A percentile compares a stretch with the other conserved stretches of the same genome.
These are phyloP conservation scores for Coprinellus micaceus DNA, from an alignment of 768 basidiomycete genomes.

Conservation along the genomic window DNA sequence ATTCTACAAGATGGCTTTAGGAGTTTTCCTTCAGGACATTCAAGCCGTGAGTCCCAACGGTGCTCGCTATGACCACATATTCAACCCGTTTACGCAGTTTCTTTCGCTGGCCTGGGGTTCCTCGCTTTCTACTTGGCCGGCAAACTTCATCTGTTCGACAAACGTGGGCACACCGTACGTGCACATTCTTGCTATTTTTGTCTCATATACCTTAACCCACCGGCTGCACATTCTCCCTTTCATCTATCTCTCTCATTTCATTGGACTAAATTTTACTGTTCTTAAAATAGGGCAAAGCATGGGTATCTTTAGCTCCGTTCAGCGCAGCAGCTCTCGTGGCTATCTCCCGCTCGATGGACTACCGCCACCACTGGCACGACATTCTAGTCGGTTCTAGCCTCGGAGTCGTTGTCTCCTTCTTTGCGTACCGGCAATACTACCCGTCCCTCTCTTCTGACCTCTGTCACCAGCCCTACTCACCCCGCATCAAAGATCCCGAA, in stretches of 20 bases:
- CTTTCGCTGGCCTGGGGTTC: conserved; percentile 91
- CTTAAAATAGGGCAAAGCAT: conserved; percentile 63
- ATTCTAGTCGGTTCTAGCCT: conserved; percentile 76
- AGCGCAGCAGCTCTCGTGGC: conserved; percentile 75
- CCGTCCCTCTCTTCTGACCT: conserved; percentile 60
- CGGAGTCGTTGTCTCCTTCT: conserved; percentile 68
- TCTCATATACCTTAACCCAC: background rate
- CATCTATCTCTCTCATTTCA: conserved; percentile 2
- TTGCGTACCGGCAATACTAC: conserved; percentile 82
- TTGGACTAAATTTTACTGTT: background rate
- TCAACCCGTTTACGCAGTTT: conserved; percentile 45
- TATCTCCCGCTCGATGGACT: conserved; percentile 89
- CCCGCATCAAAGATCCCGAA: conserved; percentile 51
- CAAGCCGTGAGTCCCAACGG: conserved; percentile 57
- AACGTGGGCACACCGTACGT: conserved; percentile 65
- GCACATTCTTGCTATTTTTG: background rate
- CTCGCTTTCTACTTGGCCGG: conserved; percentile 86
- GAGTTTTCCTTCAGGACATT: conserved; percentile 91
- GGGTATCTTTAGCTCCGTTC: conserved; percentile 77
- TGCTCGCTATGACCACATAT: background rate
- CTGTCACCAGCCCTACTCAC: conserved; percentile 69
- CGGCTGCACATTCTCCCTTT: background rate
- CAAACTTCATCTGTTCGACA: conserved; percentile 88
- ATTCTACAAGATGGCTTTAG: conserved; percentile 82
- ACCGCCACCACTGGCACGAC: conserved; percentile 92